Conservation (phyloP, 768 basidiomycete species). For the Erythrobasidium yunnanense region DNA sequence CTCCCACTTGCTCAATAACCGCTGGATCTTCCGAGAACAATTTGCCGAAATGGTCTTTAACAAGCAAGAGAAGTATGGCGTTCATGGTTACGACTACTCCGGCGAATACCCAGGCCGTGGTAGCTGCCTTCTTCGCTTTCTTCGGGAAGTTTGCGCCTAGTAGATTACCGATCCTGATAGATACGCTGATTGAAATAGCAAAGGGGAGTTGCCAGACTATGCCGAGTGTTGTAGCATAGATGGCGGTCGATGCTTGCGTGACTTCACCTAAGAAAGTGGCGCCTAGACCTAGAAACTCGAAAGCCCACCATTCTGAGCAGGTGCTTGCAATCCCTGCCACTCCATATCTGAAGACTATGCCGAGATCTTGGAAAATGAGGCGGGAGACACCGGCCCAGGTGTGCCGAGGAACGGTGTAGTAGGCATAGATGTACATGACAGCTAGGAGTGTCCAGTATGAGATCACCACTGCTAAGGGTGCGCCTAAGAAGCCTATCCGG, state of each 20-base stretch:
- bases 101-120: background rate
- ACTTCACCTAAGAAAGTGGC: background rate
- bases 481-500: slow-evolving; percentile 20
- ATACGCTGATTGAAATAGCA: background rate
- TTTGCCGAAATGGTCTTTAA: background rate
- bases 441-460: background rate
- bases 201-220: slow-evolving; percentile 11
- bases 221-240: background rate
- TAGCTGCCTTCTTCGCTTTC: background rate
- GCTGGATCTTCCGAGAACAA: background rate
- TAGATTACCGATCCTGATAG: background rate
- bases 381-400: background rate
- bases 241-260: slow-evolving; percentile 7
- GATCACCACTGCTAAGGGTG: slow-evolving; percentile 4
- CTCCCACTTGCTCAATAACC: background rate
- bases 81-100: background rate
- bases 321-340: slow-evolving; percentile 11
- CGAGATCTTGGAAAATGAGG: slow-evolving; percentile 12
- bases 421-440: background rate
- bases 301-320: slow-evolving; percentile 14
- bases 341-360: background rate
- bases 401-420: background rate
- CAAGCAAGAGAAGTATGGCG: background rate
- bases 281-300: background rate
- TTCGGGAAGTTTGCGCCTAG: background rate